phyloP scores from a whole-genome alignment of 2,329 filamentous ascomycete genomes.

The Cadophora luteo-olivacea region DNA sequence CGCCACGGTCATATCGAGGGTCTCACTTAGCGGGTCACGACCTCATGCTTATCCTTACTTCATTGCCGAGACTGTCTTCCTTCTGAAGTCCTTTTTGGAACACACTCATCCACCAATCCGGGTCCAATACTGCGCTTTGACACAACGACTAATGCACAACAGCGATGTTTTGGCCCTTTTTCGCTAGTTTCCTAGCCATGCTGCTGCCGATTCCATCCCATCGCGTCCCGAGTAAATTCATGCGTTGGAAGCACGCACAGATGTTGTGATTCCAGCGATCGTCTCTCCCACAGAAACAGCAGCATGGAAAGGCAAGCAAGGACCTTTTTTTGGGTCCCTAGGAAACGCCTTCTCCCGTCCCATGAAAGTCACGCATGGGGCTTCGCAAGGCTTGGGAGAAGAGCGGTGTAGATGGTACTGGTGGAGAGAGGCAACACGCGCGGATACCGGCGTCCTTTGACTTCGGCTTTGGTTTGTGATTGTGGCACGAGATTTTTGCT shows the following conservation, averaged over 20 bases:
- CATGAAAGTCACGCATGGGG: conserved; percentile 10
- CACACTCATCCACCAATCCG: neutral
- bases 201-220: neutral
- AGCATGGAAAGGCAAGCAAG: neutral
- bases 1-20: neutral
- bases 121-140: conserved; percentile 9
- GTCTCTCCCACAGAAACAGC: neutral
- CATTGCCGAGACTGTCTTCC: neutral
- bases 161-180: conserved; percentile 10
- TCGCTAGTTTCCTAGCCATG: conserved; percentile 2
- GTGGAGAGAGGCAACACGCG: neutral
- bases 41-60: neutral
- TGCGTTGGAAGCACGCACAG: conserved; percentile 21
- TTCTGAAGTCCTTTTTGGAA: neutral
- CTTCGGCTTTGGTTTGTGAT: conserved; percentile 2
- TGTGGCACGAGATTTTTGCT: neutral
- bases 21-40: neutral
- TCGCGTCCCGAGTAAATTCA: conserved; percentile 14
- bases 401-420: conserved; percentile 6
- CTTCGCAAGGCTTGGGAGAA: neutral
- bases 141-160: conserved; percentile 8
- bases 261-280: conserved; percentile 12
- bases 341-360: conserved; percentile 14
- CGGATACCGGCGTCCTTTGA: conserved; percentile 10
- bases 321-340: neutral